Conservation (phyloP, 2,329 filamentous ascomycete genomes). For the Magnaporthiopsis incrustans region DNA sequence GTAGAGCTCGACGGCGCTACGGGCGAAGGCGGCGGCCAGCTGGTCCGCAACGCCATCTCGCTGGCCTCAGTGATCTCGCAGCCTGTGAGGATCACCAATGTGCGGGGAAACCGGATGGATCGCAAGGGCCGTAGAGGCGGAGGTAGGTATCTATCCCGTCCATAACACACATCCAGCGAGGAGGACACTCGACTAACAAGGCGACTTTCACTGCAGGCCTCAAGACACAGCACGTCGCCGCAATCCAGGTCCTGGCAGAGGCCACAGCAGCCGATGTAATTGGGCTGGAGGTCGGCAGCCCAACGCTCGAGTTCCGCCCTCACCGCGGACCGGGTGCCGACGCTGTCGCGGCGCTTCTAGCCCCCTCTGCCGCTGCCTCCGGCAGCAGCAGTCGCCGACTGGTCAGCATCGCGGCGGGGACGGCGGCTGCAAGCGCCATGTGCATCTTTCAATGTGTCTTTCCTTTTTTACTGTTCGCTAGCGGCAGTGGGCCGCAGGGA, state of each 20-base stretch:
- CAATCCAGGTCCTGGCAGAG: conserved; percentile 45
- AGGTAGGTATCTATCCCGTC: background rate
- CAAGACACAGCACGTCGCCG: conserved; percentile 51
- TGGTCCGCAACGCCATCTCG: conserved; percentile 47
- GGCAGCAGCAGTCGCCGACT: conserved; percentile 20
- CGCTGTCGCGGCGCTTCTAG: background rate
- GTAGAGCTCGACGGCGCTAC: conserved; percentile 46
- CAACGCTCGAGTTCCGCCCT: conserved; percentile 40
- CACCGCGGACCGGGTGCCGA: conserved; percentile 10
- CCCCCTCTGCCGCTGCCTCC: too few species aligned
- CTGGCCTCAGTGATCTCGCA: conserved; percentile 48
- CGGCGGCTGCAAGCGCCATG: conserved; percentile 43
- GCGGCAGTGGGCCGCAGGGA: background rate
- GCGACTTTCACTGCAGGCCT: conserved; percentile 44
- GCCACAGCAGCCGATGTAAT: conserved; percentile 42
- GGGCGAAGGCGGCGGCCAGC: conserved; percentile 55
- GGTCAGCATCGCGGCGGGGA: conserved; percentile 41
- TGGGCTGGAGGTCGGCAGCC: conserved; percentile 43
- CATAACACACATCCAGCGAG: background rate
- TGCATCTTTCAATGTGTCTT: conserved; percentile 54
- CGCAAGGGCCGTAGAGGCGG: background rate
- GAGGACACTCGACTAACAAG: background rate
- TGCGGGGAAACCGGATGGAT: conserved; percentile 43
- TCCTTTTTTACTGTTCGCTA: conserved; percentile 49
- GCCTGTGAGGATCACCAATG: conserved; percentile 43